Evolutionary conservation across 768 basidiomycete genomes (phyloP).

Genomic region (Tephrocybe sp.): DNA sequence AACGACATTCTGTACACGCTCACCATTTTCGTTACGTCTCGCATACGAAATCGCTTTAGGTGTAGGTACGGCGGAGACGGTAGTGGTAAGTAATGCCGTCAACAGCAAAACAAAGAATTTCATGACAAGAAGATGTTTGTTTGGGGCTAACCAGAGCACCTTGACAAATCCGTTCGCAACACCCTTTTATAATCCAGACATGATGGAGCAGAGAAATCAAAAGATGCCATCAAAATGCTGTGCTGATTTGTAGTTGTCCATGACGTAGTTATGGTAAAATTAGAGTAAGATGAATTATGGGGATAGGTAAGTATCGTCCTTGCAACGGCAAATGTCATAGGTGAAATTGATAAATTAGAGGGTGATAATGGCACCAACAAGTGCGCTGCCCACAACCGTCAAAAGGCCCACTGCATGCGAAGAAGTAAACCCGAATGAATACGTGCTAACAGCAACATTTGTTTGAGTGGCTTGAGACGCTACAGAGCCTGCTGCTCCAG

Average conservation of each 20-base stretch:
- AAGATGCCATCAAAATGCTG: background rate
- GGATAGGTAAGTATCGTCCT: too few relatives aligned
- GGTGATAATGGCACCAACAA: conserved; percentile 40
- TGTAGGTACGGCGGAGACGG: conserved; percentile 3
- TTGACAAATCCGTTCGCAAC: background rate
- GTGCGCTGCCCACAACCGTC: conserved; percentile 37
- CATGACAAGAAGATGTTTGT: conserved; percentile 4
- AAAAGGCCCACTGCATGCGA: conserved; percentile 32
- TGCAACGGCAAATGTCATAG: too few relatives aligned
- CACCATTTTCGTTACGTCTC: conserved; percentile 14
- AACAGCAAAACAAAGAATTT: conserved; percentile 16
- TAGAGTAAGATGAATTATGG: too few relatives aligned
- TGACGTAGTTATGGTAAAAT: too few relatives aligned
- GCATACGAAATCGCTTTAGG: background rate
- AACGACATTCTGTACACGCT: background rate
- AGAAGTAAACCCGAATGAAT: conserved; percentile 26
- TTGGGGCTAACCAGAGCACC: conserved; percentile 19
- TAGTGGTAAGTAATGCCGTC: conserved; percentile 13
- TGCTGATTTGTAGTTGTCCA: background rate
- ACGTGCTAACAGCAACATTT: conserved; percentile 24
- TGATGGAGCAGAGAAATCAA: background rate
- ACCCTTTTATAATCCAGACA: background rate
- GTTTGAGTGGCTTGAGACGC: conserved; percentile 17
- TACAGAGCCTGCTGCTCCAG: conserved; percentile 31
- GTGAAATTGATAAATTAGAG: conserved; percentile 21